Evolutionary conservation across 1,139 yeast species (phyloP), one percentile per base, ranked within the genome.

Genomic region (Yamadazyma epiphylla): DNA sequence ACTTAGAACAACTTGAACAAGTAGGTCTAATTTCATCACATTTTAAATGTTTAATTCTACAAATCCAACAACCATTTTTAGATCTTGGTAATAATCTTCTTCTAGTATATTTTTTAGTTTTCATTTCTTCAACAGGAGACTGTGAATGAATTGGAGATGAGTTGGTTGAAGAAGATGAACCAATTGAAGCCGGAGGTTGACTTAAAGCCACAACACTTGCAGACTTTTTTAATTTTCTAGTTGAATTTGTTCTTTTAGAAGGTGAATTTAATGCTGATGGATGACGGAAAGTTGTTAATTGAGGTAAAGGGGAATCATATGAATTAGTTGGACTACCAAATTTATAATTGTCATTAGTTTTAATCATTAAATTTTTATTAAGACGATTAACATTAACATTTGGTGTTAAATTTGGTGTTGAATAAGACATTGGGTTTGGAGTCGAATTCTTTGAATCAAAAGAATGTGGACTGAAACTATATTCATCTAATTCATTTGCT

Each of bases 1-100:
- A 64, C 32, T 61, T 63, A 4, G 39, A 30, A 45, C 74, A 68
- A 29, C 61, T 56, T 9, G 60, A 44, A 43, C 74, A 68, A 9
- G 42, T 41, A 0, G 74, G 74, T 38, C 59, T 53, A 3, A 31
- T 33, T 40, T 68, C 74, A 40, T 68, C 71, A 44, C 74, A 68
- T 44, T 68, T 68, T 39, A 70, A 55, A 46, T 69, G 75, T 43
- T 70, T 69, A 34, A 70, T 64, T 31, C 76, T 55, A 42, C 77
- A 71, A 29, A 66, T 64, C 72, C 70, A 70, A 43, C 77, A 70
- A 0, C 76, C 77, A 24, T 51, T 60, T 33, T 61, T 64, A 5
- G 72, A 61, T 28, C 74, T 46, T 3, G 71, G 72, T 35, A 65
- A 54, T 21, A 64, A 46, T 34, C 71, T 55, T 42, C 68, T 55